Conservation (phyloP, 371 early-diverging fungal genomes). For the Batkoa obscura region DNA sequence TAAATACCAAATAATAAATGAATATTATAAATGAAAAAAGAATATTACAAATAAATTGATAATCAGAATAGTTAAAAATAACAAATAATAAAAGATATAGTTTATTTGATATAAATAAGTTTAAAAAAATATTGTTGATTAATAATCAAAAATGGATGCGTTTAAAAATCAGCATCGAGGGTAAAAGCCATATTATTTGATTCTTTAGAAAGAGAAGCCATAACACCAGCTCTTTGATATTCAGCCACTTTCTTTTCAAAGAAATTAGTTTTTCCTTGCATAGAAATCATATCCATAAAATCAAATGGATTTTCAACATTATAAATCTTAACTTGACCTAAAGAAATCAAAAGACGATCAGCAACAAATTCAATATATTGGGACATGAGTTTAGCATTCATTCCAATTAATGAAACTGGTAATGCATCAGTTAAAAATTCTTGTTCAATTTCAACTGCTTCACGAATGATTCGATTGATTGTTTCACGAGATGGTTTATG, state of each 20-base stretch:
- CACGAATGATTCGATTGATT: slow-evolving; percentile 64
- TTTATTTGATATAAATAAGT: too few relatives aligned
- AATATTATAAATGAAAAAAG: too few relatives aligned
- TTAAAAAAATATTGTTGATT: too few relatives aligned
- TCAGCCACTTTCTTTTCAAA: slow-evolving; percentile 99
- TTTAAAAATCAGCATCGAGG: slow-evolving; percentile 66
- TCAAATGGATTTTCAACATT: slow-evolving; percentile 94
- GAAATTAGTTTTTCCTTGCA: slow-evolving; percentile 99
- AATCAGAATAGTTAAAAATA: too few relatives aligned
- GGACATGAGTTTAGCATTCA: slow-evolving; percentile 94
- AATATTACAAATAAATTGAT: too few relatives aligned
- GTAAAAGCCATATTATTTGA: slow-evolving; percentile 48
- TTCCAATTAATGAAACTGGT: slow-evolving; percentile 93
- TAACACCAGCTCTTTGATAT: slow-evolving; percentile 96
- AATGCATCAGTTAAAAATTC: slow-evolving; percentile 93
- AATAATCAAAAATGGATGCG: too few relatives aligned
- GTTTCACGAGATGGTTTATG: slow-evolving; percentile 55
- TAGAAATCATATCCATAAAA: slow-evolving; percentile 99
- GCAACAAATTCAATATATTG: slow-evolving; percentile 99
- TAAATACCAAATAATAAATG: too few relatives aligned
- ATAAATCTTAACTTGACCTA: slow-evolving; percentile 81
- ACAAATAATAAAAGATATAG: too few relatives aligned
- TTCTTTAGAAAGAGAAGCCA: slow-evolving; percentile 22
- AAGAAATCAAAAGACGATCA: slow-evolving; percentile 84
- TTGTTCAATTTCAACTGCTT: slow-evolving; percentile 94